Evolutionary conservation across 2,329 filamentous ascomycete genomes (phyloP).

Genomic region (Ceratocystis albifundus): DNA sequence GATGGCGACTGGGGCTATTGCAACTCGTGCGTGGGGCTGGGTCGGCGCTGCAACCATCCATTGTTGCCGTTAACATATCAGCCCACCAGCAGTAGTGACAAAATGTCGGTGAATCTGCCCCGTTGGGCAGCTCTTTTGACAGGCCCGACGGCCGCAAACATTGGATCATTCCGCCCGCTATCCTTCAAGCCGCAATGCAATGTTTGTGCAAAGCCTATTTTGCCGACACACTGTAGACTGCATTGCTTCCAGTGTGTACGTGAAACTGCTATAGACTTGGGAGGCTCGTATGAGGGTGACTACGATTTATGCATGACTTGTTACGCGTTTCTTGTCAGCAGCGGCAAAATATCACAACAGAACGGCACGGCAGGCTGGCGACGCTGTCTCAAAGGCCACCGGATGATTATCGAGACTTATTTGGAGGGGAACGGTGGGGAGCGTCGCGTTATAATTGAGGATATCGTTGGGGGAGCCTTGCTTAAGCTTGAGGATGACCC

Average conservation of each 20-base stretch:
- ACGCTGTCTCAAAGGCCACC: constrained; percentile 65
- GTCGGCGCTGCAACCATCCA: constrained; percentile 67
- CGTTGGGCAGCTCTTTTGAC: constrained; percentile 38
- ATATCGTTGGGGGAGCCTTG: constrained; percentile 65
- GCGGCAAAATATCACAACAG: constrained; percentile 55
- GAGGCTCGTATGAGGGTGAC: constrained; percentile 48
- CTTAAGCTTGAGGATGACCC: constrained; percentile 35
- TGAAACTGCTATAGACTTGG: constrained; percentile 31
- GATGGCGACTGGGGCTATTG: constrained; percentile 94
- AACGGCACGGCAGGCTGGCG: constrained; percentile 77
- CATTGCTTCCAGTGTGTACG: constrained; percentile 69
- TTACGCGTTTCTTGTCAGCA: constrained; percentile 56
- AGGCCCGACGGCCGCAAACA: constrained; percentile 36
- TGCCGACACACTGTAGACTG: constrained; percentile 56
- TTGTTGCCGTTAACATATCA: constrained; percentile 64
- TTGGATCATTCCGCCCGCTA: constrained; percentile 53
- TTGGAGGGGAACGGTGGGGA: constrained; percentile 56
- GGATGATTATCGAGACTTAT: constrained; percentile 74
- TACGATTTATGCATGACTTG: constrained; percentile 76
- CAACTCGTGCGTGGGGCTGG: constrained; percentile 73
- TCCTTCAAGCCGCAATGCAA: constrained; percentile 68
- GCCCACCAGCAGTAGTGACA: constrained; percentile 26
- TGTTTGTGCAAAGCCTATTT: constrained; percentile 61
- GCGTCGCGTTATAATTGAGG: constrained; percentile 54
- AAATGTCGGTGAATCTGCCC: constrained; percentile 30